Evolutionary conservation across 2,329 filamentous ascomycete species (phyloP), one percentile per base, ranked within the genome.

Genomic region (Colletotrichum musicola): DNA sequence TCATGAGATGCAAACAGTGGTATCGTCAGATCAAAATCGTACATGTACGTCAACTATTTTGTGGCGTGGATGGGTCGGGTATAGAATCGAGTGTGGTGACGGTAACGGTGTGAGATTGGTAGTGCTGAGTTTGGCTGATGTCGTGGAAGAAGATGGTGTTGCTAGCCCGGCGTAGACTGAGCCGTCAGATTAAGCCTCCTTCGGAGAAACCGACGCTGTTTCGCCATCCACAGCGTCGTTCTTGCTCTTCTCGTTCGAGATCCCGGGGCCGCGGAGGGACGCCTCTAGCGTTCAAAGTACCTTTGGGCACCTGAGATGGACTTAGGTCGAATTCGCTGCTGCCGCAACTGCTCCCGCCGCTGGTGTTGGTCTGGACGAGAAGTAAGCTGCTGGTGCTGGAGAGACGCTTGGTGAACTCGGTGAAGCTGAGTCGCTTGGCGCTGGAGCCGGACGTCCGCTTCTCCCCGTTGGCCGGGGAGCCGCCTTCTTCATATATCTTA

Each of bases 371-470:
- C 79, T 89, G 86, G 63, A 89, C 82, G 53, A 90, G 81, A 61
- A 90, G 80, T 74, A 89, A 78, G 76, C 85, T 89, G 75, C 86
- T 89, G 59, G 87, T 89, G 75, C 85, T 89, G 72, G 87, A 90
- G 62, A 90, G 76, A 70, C 87, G 81, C 75, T 87, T 88, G 54
- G 87, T 86, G 71, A 89, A 88, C 62, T 91, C 88, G 72, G 83
- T 86, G 72, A 90, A 89, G 79, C 86, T 89, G 63, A 89, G 82
- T 68, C 86, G 83, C 79, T 89, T 90, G 54, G 80, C 79, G 75
- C 85, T 88, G 12, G 84, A 85, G 47, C 80, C 80, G 30, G 88
- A 89, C 55, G 82, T 80, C 38, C 86, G 84, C 71, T 87, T 86
- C 62, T 86, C 84, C 55, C 75, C 74, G 62, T 73, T 74, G 51